Base-by-base conservation (phyloP, 805 yeast genomes). In the Kockiozyma suomiensis region DNA sequence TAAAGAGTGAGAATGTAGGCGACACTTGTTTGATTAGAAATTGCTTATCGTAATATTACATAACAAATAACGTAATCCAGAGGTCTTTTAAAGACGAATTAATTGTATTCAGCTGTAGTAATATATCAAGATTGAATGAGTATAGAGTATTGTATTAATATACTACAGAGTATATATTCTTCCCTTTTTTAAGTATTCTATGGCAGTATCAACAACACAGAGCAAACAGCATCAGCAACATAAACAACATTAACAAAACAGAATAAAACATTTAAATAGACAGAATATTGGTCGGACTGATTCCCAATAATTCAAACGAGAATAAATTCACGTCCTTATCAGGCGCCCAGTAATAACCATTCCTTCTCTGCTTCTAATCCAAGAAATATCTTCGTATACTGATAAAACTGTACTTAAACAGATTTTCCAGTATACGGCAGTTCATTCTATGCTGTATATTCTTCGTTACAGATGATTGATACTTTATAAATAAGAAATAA, bases 301-400 rank as follows among this genome's bases (percentile, higher is more conserved):
- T 59, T 59, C 62, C 62, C 62, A 37, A 26, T 32, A 38, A 37
- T 38, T 59, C 62, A 58, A 7, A 43, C 59, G 47, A 38, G 17
- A 38, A 21, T 4, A 53, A 7, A 41, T 41, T 32, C 42, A 12
- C 47, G 58, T 59, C 62, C 49, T 45, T 38, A 38, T 21, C 62
- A 50, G 62, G 62, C 52, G 62, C 62, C 62, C 62, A 59, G 62
- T 48, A 59, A 59, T 45, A 50, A 55, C 56, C 62, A 28, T 48
- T 32, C 10, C 15, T 28, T 30, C 40, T 5, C 40, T 49, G 12
- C 40, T 30, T 28, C n/a, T 21, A 15, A 15, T 10, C 21, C 26
- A 17, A 8, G 40, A 15, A 17, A 17, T 30, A 10, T 32, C 38
- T 12, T 26, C 35, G 19, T 19, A 30, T n/a, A 4, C 17, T 4